Evolutionary conservation across 306 rosid genomes (phyloP), one percentile per base, ranked within the genome.

Genomic region (Corylus avellana): DNA sequence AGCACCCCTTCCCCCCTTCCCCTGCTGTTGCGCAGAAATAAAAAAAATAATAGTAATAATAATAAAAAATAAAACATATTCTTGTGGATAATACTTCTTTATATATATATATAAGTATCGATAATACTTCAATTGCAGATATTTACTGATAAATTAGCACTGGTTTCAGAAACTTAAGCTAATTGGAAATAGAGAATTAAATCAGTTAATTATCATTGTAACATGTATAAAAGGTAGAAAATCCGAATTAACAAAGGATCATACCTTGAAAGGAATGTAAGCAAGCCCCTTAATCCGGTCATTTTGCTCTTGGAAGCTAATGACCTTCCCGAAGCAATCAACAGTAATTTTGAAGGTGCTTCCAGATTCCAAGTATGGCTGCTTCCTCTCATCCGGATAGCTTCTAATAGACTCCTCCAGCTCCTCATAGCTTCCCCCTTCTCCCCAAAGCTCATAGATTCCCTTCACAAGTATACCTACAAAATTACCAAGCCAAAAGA

Each of bases 391-490:
- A 47, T 90, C 98, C 3, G 92, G 91, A 73, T 83, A 92, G 51
- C 84, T 83, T 81, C 77, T 64, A 48, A 92, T 84, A 77, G 94
- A 87, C 66, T 85, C 96, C 73, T 89, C 90, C 77, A 92, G 85
- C 75, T 91, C 98, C 83, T 89, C 92, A 68, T 90, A 85, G 85
- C 84, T 86, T 69, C 87, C 70, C 75, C 98, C 98, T 85, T 91
- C 98, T 47, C 97, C 98, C 98, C 98, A 92, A 13, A 92, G 84
- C 77, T 95, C 98, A 84, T 92, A 95, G 90, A 95, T 89, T 63
- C 98, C 98, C 89, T 91, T 95, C 81, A 92, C 96, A 54, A 95
- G 93, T 87, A 95, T 92, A 72, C 98, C 98, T 95, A 48, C 78
- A 80, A 66, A 27, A 14, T 50, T 50, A 56, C 57, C 57, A 7